phyloP scores from a whole-genome alignment of 2,329 filamentous ascomycete genomes.

The Aspergillus niger region DNA sequence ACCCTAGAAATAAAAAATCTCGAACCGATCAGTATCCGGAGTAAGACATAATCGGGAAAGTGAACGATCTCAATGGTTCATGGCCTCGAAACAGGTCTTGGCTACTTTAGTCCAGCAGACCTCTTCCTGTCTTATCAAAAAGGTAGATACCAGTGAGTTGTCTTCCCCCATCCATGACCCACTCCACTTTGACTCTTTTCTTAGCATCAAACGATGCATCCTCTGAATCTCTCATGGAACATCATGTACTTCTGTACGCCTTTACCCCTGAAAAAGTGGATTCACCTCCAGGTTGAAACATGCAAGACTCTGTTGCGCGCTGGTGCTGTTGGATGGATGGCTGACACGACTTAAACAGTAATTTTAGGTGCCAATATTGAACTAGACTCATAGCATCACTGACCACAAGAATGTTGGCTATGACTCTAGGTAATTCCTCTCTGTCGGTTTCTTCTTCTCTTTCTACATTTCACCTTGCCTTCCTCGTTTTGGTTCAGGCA shows the following conservation, averaged over 20 bases:
- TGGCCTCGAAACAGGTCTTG: neutral
- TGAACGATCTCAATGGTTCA: neutral
- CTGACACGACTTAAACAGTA: neutral
- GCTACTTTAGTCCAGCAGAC: neutral
- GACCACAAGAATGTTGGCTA: neutral
- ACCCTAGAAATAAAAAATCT: too few species aligned
- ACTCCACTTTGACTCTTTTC: constrained; percentile 2
- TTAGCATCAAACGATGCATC: neutral
- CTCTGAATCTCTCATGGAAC: neutral
- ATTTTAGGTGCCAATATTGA: neutral
- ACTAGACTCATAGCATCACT: neutral
- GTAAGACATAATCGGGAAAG: neutral
- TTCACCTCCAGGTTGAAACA: neutral
- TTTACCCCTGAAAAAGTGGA: constrained; percentile 3
- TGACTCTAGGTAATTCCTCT: neutral
- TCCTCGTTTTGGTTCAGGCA: neutral
- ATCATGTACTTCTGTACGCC: neutral
- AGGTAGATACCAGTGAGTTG: neutral
- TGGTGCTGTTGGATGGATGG: neutral
- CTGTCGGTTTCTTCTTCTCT: neutral
- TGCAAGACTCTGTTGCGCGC: neutral
- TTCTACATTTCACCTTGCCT: neutral
- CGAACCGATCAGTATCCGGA: too few species aligned
- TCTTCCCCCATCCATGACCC: neutral
- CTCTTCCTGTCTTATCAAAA: neutral